Evolutionary conservation across 202 grass and related monocot genomes (phyloP).

Genomic region (Zizania palustris): DNA sequence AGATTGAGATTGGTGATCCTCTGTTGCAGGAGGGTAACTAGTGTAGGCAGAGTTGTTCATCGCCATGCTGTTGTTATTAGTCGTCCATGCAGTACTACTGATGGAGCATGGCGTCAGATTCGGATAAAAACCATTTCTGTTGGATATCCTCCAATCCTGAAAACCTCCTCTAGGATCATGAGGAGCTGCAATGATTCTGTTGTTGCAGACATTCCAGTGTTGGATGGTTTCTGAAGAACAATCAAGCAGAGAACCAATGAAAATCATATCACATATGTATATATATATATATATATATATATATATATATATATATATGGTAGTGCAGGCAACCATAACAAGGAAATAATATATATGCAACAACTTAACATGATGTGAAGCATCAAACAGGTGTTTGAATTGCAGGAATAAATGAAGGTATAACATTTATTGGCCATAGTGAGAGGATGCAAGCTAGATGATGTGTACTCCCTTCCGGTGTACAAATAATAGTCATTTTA

Average conservation of each 20-base stretch:
- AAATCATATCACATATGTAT: not conserved
- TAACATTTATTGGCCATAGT: no score
- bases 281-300: no score
- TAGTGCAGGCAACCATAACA: no score
- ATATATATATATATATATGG: no score
- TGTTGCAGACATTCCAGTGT: conserved; percentile 9
- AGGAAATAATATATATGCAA: no score
- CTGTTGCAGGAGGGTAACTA: not conserved
- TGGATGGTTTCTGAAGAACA: conserved; percentile 38
- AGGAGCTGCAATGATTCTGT: not conserved
- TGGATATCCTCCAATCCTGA: conserved; percentile 35
- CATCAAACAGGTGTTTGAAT: no score
- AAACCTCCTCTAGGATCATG: conserved; percentile 27
- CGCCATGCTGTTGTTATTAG: conserved; percentile 5
- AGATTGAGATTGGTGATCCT: conserved; percentile 28
- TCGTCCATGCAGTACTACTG: conserved; percentile 16
- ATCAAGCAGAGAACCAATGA: not conserved
- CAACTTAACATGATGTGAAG: no score
- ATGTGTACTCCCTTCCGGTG: no score
- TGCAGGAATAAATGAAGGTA: no score
- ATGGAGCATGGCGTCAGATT: conserved; percentile 23
- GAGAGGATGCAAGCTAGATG: no score
- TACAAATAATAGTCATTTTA: no score
- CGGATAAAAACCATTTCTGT: conserved; percentile 34
- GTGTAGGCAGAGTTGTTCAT: conserved; percentile 13